phyloP scores from a whole-genome alignment of 257 asterid genomes.

The Solanum bulbocastanum region DNA sequence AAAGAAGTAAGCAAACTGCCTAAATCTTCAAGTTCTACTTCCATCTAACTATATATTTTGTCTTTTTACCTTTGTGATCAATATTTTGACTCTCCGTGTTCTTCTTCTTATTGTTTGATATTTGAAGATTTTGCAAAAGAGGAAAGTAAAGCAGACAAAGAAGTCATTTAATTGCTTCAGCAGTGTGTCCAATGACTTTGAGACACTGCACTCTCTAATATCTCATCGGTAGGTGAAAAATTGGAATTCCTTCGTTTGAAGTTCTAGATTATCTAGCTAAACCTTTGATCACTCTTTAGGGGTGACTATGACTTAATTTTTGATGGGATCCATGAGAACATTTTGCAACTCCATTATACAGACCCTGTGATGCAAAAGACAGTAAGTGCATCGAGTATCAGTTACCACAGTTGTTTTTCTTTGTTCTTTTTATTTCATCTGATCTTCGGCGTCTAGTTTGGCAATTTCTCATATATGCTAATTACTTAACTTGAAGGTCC shows the following conservation, averaged over 20 bases:
- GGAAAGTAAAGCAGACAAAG: conserved; percentile 42
- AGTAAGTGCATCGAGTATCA: conserved; percentile 37
- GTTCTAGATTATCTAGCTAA: conserved; percentile 8
- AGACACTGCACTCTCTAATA: conserved; percentile 59
- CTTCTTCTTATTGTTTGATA: not conserved
- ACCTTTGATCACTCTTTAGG: conserved; percentile 33
- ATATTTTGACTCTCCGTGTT: not conserved
- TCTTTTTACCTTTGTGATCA: not conserved
- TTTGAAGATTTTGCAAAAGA: conserved; percentile 77
- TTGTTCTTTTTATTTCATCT: not conserved
- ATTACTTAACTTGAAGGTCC: conserved; percentile 37
- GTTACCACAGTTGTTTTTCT: not conserved
- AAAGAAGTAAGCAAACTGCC: conserved; percentile 57
- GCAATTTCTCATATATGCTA: not conserved
- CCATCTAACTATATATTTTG: not conserved
- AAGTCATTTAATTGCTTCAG: conserved; percentile 27
- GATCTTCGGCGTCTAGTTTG: not conserved
- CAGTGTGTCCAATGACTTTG: conserved; percentile 48
- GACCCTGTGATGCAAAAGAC: conserved; percentile 94
- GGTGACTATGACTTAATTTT: conserved; percentile 84
- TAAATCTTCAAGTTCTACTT: not conserved
- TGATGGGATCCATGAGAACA: conserved; percentile 87
- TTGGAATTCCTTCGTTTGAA: conserved; percentile 3
- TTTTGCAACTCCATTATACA: conserved; percentile 66
- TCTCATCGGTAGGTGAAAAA: conserved; percentile 59